A percentile compares a stretch with the other conserved stretches of the same genome.
phyloP scores from a whole-genome alignment of 495 filamentous ascomycete genomes.

The Platismatia glauca region DNA sequence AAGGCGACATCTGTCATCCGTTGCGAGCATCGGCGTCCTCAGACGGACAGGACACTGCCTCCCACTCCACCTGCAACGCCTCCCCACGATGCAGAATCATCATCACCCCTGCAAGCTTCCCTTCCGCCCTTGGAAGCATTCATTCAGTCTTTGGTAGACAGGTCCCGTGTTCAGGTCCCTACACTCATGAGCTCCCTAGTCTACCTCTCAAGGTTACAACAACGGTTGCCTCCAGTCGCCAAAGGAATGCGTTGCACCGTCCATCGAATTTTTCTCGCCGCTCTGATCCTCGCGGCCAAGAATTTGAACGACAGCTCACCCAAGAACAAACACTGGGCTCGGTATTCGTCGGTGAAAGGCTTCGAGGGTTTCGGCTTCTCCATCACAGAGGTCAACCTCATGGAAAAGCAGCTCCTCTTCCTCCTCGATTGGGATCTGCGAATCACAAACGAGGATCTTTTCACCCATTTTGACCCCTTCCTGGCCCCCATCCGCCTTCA shows the following conservation, averaged over 20 bases:
- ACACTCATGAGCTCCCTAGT: conserved; percentile 95
- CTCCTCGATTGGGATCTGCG: conserved; percentile 88
- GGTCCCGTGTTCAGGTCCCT: conserved; percentile 92
- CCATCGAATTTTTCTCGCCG: conserved; percentile 78
- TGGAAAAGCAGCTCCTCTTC: conserved; percentile 96
- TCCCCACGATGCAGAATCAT: conserved; percentile 44
- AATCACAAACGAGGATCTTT: conserved; percentile 75
- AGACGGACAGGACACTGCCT: conserved; percentile 48
- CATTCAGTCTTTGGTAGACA: conserved; percentile 80
- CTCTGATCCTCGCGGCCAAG: conserved; percentile 69
- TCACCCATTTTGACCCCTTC: conserved; percentile 80
- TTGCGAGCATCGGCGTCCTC: conserved; percentile 57
- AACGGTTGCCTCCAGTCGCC: conserved; percentile 80
- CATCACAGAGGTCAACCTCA: conserved; percentile 89
- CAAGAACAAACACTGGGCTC: conserved; percentile 99
- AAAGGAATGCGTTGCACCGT: conserved; percentile 97
- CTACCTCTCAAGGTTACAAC: conserved; percentile 76
- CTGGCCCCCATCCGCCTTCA: conserved; percentile 66
- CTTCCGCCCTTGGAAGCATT: conserved; percentile 80
- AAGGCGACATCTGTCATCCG: conserved; percentile 84
- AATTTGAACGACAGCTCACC: conserved; percentile 85
- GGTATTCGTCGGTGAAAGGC: conserved; percentile 70
- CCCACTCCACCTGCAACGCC: conserved; percentile 61
- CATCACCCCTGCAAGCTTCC: conserved; percentile 33
- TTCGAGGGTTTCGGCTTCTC: conserved; percentile 83